Evolutionary conservation across 805 yeast species (phyloP), one percentile per base, ranked within the genome.

Genomic region (Pichia exigua): DNA sequence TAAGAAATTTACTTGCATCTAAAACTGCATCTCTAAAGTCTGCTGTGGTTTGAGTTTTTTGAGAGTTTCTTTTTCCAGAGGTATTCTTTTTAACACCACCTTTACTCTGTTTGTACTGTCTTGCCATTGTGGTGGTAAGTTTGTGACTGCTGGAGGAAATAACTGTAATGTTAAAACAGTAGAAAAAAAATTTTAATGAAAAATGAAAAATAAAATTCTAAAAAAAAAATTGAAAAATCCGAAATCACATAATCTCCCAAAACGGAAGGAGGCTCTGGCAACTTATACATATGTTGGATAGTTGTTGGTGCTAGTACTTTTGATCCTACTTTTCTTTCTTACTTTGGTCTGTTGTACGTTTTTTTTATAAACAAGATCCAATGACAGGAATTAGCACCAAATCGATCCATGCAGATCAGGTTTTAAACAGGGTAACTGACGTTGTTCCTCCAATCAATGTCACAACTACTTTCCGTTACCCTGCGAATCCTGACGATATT

Each of bases 371-470:
- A 75, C 73, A 78, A 58, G 70, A 5, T n/a, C 9, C 20, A 32
- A 75, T 73, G 79, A 58, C 70, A 5, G 81, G 78, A 2, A 57
- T 79, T n/a, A 59, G 80, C 5, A 84, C 90, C 9, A 64, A 67
- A 15, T 63, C 79, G 12, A 75, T 91, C 47, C 97, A 90, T 62
- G 90, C 81, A 0, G 96, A 87, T 55, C 88, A 85, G 58, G 69
- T 66, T 7, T 61, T 73, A 32, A 70, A 74, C 53, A 69, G 86
- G 56, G 86, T 81, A 7, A 61, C 76, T 0, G 91, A 85, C 60
- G 84, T 85, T 42, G 82, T 83, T 1, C 83, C 92, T 8, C 95
- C 97, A 24, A 83, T 91, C 53, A 87, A 86, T 56, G 83, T 87
- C 4, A 67, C 94, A 2, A 85, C 97, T 1, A 91, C 96, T 1